Conservation (phyloP, 2,329 filamentous ascomycete genomes). For the Alternaria incomplexa region DNA sequence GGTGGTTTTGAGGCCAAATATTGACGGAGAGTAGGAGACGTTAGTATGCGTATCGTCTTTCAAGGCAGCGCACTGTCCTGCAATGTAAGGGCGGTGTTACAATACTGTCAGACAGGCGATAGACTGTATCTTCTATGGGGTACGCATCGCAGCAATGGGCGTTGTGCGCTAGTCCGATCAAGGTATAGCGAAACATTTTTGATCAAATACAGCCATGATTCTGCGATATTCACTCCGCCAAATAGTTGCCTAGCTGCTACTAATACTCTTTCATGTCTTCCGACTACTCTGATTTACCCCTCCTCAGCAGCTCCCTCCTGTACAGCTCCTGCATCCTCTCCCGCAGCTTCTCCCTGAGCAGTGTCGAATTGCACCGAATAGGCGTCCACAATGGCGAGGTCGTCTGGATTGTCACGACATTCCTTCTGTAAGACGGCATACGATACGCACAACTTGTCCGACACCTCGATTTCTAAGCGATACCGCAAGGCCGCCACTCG, state of each 20-base stretch:
- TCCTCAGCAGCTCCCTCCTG: neutral
- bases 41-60: too few relatives aligned
- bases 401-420: neutral
- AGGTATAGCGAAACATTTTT: neutral
- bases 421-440: neutral
- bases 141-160: neutral
- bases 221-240: neutral
- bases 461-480: neutral
- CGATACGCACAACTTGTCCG: accelerated
- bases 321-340: neutral
- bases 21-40: neutral
- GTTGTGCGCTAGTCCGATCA: neutral
- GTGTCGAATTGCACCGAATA: neutral
- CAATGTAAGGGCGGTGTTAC: neutral
- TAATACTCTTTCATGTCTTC: neutral
- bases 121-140: neutral
- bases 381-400: neutral
- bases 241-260: neutral
- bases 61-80: too few relatives aligned
- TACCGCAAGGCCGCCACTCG: neutral
- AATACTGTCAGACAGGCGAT: neutral
- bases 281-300: neutral
- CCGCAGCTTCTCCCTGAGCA: neutral
- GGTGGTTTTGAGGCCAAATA: neutral
- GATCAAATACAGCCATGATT: neutral